Evolutionary conservation across 164 flowering plant genomes (phyloP).

Genomic region (Vitis rotundifolia): DNA sequence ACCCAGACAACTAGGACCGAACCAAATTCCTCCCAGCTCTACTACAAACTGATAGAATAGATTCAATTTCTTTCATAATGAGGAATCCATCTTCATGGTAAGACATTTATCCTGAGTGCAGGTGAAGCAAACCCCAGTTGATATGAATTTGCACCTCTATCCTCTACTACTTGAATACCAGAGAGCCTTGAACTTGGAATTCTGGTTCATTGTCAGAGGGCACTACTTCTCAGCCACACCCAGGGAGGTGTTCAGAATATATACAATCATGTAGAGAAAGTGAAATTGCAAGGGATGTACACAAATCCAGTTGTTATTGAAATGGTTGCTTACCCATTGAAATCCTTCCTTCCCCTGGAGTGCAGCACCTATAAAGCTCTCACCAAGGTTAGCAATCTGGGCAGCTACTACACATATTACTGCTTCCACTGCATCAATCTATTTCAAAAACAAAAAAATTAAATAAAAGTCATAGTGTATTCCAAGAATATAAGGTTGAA

Average conservation of each 20-base stretch:
- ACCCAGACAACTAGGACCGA: background rate
- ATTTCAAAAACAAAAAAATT: conserved; percentile 8
- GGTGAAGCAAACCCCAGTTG: too few species aligned
- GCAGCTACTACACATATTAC: conserved; percentile 82
- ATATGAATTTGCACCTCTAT: too few species aligned
- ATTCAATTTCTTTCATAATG: background rate
- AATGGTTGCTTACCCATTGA: conserved; percentile 62
- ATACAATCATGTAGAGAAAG: too few species aligned
- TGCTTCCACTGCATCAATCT: conserved; percentile 65
- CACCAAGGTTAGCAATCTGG: conserved; percentile 97
- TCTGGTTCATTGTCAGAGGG: too few species aligned
- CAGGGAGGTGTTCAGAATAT: too few species aligned
- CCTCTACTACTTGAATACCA: too few species aligned
- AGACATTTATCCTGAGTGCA: too few species aligned
- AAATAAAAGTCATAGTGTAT: background rate
- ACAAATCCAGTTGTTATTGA: background rate
- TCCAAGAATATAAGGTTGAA: background rate
- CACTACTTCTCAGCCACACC: too few species aligned
- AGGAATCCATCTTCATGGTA: too few species aligned
- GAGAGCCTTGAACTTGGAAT: too few species aligned
- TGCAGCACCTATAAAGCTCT: conserved; percentile 86
- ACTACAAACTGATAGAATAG: background rate
- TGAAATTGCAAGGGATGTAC: background rate
- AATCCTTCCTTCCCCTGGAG: conserved; percentile 92
- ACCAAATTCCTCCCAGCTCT: background rate